Evolutionary conservation across 495 filamentous ascomycete species (phyloP).

Genomic region (Hypoxylon trugodes): DNA sequence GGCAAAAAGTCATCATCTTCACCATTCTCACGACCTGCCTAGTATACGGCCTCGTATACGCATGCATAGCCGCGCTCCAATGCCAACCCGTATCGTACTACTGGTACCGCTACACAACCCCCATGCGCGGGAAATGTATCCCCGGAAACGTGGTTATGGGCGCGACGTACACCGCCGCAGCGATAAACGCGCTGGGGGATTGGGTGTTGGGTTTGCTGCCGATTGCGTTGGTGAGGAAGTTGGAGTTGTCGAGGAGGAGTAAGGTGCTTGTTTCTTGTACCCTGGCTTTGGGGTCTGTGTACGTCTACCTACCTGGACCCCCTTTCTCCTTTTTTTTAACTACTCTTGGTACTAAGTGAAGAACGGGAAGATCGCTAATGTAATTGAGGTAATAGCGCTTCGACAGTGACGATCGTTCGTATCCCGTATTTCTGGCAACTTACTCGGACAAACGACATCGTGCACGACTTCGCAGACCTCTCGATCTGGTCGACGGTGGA

Average conservation of each 20-base stretch:
- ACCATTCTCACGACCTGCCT: conserved; percentile 43
- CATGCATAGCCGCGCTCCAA: conserved; percentile 49
- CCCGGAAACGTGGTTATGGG: conserved; percentile 22
- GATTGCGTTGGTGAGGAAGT: conserved; percentile 44
- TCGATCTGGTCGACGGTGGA: conserved; percentile 53
- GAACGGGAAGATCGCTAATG: too few species aligned
- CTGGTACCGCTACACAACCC: conserved; percentile 37
- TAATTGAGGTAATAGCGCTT: conserved; percentile 42
- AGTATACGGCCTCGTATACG: conserved; percentile 46
- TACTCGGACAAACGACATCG: conserved; percentile 36
- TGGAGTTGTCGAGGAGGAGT: conserved; percentile 42
- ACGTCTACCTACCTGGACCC: conserved; percentile 38
- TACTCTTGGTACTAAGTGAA: too few species aligned
- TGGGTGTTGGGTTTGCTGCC: conserved; percentile 47
- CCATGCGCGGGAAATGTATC: conserved; percentile 31
- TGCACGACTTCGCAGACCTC: conserved; percentile 49
- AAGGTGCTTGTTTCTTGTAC: conserved; percentile 46
- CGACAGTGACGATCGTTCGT: conserved; percentile 52
- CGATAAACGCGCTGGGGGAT: conserved; percentile 42
- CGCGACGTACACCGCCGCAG: conserved; percentile 43
- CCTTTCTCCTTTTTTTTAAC: not conserved
- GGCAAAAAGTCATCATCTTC: conserved; percentile 44
- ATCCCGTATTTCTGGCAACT: conserved; percentile 50
- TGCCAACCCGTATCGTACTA: conserved; percentile 45
- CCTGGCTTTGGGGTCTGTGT: conserved; percentile 48